Evolutionary conservation across 176 grass and related monocot genomes (phyloP).

Genomic region (Juncus effusus): DNA sequence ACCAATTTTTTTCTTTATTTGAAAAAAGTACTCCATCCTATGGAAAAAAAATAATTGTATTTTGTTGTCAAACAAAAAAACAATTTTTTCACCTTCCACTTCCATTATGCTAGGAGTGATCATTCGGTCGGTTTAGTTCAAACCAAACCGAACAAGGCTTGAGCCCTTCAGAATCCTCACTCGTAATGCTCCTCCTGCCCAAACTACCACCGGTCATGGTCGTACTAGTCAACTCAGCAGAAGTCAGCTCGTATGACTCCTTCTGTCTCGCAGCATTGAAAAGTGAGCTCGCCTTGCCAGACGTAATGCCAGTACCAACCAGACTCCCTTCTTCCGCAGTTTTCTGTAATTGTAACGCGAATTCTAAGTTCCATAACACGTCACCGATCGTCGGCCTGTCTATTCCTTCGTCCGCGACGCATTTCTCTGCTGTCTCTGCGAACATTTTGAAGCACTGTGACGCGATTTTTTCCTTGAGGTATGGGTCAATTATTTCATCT

Average conservation of each 20-base stretch:
- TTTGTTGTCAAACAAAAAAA: too few species aligned
- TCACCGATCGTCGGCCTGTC: conserved; percentile 41
- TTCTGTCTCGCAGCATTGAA: conserved; percentile 6
- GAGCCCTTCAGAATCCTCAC: not conserved
- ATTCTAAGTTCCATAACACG: conserved; percentile 44
- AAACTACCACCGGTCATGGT: conserved; percentile 15
- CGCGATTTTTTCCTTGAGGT: conserved; percentile 46
- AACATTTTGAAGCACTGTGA: conserved; percentile 53
- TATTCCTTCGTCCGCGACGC: conserved; percentile 23
- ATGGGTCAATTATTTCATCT: conserved; percentile 52
- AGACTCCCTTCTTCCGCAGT: conserved; percentile 31
- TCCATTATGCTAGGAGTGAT: too few species aligned
- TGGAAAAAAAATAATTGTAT: too few species aligned
- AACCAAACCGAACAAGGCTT: not conserved
- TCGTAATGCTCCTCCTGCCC: not conserved
- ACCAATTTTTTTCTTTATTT: too few species aligned
- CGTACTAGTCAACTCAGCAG: conserved; percentile 8
- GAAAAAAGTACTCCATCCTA: too few species aligned
- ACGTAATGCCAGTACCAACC: not conserved
- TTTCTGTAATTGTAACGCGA: conserved; percentile 34
- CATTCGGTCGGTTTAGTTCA: too few species aligned
- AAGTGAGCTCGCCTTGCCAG: not conserved
- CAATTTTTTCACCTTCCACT: too few species aligned
- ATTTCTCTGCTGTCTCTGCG: too few species aligned
- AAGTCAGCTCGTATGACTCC: not conserved